Conservation (phyloP, 139 green algal species). For the Chlorella ohadii region DNA sequence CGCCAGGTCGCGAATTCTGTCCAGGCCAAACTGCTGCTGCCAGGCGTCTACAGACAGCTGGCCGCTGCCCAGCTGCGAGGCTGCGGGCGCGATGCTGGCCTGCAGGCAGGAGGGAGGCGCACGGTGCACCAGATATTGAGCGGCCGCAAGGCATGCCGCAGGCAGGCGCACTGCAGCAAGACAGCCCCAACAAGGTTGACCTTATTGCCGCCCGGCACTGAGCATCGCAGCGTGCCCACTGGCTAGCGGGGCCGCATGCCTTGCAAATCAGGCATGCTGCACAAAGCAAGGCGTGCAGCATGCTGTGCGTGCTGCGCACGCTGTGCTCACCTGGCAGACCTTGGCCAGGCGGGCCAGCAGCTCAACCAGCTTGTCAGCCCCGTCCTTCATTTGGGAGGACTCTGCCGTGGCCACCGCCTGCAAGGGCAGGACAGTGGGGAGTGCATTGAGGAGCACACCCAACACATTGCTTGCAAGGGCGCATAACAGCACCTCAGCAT, state of each 20-base stretch:
- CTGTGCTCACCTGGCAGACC: constrained; percentile 15
- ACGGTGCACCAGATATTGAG: no score
- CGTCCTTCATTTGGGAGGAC: constrained; percentile 1
- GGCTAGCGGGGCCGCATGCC: no score
- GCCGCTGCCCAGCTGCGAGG: constrained; percentile 7
- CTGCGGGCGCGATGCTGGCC: background rate
- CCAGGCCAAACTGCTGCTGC: constrained; percentile 24
- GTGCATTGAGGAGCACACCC: background rate
- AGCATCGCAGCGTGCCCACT: no score
- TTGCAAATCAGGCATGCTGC: no score
- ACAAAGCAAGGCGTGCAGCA: no score
- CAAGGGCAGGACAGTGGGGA: background rate
- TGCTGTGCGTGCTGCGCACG: background rate
- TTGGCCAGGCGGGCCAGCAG: constrained; percentile 23
- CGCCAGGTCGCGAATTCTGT: background rate
- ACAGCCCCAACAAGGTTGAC: no score
- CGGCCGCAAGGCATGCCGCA: no score
- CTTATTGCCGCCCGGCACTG: no score
- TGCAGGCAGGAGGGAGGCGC: background rate
- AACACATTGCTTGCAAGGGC: background rate
- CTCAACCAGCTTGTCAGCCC: constrained; percentile 25
- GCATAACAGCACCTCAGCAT: no score
- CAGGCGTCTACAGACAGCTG: constrained; percentile 10
- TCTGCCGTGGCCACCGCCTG: constrained; percentile 7
- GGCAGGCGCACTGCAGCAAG: background rate